Evolutionary conservation across 1,284 basidiomycete species (phyloP).

Genomic region (Microbotryomycetes sp.): DNA sequence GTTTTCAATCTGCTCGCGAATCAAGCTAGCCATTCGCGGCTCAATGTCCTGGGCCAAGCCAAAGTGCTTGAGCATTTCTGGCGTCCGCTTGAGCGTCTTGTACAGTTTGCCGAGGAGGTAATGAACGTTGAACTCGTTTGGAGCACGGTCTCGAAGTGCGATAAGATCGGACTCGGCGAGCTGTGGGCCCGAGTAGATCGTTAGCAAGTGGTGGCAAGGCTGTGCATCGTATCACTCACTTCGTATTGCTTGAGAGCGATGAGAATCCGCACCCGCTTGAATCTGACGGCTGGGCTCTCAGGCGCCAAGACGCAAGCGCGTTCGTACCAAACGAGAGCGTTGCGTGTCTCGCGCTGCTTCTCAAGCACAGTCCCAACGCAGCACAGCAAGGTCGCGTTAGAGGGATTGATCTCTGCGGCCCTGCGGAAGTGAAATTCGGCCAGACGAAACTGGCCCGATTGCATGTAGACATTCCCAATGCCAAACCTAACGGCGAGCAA

Average conservation of each 20-base stretch:
- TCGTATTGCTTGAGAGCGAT: constrained; percentile 70
- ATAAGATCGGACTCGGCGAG: constrained; percentile 70
- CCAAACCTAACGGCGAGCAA: constrained; percentile 65
- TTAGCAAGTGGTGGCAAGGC: neutral
- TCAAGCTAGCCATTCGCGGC: constrained; percentile 45
- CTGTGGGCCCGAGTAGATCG: constrained; percentile 46
- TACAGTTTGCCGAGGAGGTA: constrained; percentile 91
- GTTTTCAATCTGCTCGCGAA: constrained; percentile 30
- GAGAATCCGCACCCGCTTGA: constrained; percentile 79
- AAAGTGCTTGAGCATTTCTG: constrained; percentile 72
- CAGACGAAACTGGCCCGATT: constrained; percentile 77
- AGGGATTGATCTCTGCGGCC: constrained; percentile 80
- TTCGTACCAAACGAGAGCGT: constrained; percentile 69
- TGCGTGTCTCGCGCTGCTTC: constrained; percentile 61
- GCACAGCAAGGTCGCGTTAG: constrained; percentile 60
- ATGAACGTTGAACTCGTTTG: constrained; percentile 88
- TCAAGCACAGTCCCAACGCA: constrained; percentile 49
- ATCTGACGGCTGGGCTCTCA: constrained; percentile 78
- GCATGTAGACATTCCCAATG: constrained; percentile 85
- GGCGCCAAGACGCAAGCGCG: constrained; percentile 65
- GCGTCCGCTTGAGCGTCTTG: constrained; percentile 52
- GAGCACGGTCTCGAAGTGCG: constrained; percentile 65
- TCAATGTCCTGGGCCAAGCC: constrained; percentile 72
- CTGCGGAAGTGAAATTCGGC: constrained; percentile 91
- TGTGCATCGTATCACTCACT: constrained; percentile 49